phyloP scores from a whole-genome alignment of 768 basidiomycete species.

The Termitomyces heimii region DNA sequence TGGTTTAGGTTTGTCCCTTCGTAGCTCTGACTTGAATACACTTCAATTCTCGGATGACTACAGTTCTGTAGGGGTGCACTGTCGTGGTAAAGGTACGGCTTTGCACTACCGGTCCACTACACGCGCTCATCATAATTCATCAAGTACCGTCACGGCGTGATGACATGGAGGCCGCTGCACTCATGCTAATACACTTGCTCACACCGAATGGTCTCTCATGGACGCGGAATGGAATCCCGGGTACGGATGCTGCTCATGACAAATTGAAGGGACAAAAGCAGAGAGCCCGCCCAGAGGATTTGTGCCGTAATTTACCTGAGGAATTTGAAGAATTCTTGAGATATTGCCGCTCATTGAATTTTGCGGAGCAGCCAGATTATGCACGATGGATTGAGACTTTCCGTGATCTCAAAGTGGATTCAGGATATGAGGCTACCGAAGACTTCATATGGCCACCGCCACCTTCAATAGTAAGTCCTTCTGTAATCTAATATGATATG shows the following conservation, averaged over 20 bases:
- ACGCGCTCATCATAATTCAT: conserved; percentile 4
- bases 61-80: conserved; percentile 71
- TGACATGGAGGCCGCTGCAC: conserved; percentile 69
- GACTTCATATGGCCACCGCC: conserved; percentile 71
- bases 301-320: conserved; percentile 62
- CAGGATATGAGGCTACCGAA: conserved; percentile 52
- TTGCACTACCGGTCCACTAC: neutral
- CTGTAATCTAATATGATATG: neutral
- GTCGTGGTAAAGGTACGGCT: conserved; percentile 59
- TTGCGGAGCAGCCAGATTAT: conserved; percentile 68
- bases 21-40: neutral
- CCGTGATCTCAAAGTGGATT: conserved; percentile 49
- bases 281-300: conserved; percentile 51
- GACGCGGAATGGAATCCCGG: conserved; percentile 79
- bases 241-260: conserved; percentile 57
- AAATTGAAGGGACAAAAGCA: conserved; percentile 62
- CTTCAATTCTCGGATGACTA: neutral
- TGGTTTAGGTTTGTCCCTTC: conserved; percentile 58
- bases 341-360: conserved; percentile 65
- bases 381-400: conserved; percentile 61
- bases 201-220: conserved; percentile 72
- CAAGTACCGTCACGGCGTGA: conserved; percentile 75
- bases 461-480: conserved; percentile 20
- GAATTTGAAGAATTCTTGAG: conserved; percentile 75
- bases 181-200: conserved; percentile 78